Evolutionary conservation across 768 basidiomycete genomes (phyloP), one percentile per base, ranked within the genome.

Genomic region (Lentinula boryana): DNA sequence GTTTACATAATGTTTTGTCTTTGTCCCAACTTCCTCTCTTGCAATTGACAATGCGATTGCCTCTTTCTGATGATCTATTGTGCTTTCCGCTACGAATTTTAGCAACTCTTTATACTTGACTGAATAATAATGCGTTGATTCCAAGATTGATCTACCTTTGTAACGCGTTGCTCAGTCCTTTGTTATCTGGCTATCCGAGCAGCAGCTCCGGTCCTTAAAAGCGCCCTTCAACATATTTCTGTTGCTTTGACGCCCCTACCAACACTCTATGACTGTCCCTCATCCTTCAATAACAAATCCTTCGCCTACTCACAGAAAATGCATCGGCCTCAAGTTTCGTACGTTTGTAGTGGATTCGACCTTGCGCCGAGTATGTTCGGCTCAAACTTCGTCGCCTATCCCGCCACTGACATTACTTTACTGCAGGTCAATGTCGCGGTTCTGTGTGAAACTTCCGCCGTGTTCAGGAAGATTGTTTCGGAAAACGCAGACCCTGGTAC

Each of bases 401-500:
- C 12, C 13, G 48, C 18, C 32, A 32, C 16, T 58, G 31, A 58
- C 16, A 15, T 10, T 12, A n/a, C 3, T 33, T 16, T 8, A 48
- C 21, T 27, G 21, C 5, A 58, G 57, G 57, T 58, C n/a, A 58
- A 58, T 27, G 57, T 23, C 48, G 32, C 57, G 32, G 21, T 36
- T 36, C 35, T 58, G 9, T 48, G 57, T 21, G 41, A 58, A 33
- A 36, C 5, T 49, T 58, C 57, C 21, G 16, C 44, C 41, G 31
- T 41, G 15, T 48, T 58, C 48, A 33, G 32, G 44, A 46, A 16
- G 36, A 12, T 58, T 21, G 31, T 58, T n/a, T 27, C 6, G 27
- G 31, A 44, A 58, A 36, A 38, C n/a, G 23, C 18, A 44, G 48
- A 58, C 33, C 10, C 31, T 9, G 68, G 71, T 18, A 68, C 75